Base-by-base conservation (phyloP, 1,139 yeast genomes). In the Debaryomyces udenii region DNA sequence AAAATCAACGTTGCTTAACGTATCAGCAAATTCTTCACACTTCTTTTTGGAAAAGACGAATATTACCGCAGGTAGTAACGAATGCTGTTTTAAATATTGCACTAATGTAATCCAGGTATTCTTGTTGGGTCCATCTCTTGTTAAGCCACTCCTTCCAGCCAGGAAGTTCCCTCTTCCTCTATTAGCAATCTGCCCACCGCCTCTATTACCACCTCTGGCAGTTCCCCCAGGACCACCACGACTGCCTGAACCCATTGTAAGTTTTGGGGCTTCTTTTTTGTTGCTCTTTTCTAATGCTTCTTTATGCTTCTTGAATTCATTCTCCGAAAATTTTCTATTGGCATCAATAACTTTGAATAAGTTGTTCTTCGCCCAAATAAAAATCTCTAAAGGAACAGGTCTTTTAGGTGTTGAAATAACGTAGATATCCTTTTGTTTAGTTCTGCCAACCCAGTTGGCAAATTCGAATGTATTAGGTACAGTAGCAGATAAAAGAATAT, bases 401-500 rank as follows among this genome's bases (percentile, higher is more conserved):
- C 99, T 81, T 59, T 93, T 88, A 9, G 96, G 91, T 0, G 99
- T 93, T 0, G 96, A 88, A 28, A 93, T 93, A 32, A 93, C 99
- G 55, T 91, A 93, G 3, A 93, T 93, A 56, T 93, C 96, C 60
- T 91, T 91, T 52, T 88, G 94, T 59, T 93, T 93, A 0, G 99
- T 93, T 63, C 99, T 78, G 16, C 99, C 97, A 13, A 93, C 91
- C 99, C 99, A 93, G 56, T 86, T 90, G 11, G 99, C 99, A 71
- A 93, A 93, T 59, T 93, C 99, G 71, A 81, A 87, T 0, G 99
- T 94, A 60, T 93, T 93, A 6, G 99, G 99, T 9, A 93, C 97
- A 0, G 99, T 93, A 2, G 99, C 99, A 3, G 97, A 90, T 32
- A 91, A 68, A 40, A 91, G 70, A 45, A 91, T 89, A 56, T 86